Evolutionary conservation across 208 protist genomes (phyloP), one percentile per base, ranked within the genome.

Genomic region (Crithidia bombi): DNA sequence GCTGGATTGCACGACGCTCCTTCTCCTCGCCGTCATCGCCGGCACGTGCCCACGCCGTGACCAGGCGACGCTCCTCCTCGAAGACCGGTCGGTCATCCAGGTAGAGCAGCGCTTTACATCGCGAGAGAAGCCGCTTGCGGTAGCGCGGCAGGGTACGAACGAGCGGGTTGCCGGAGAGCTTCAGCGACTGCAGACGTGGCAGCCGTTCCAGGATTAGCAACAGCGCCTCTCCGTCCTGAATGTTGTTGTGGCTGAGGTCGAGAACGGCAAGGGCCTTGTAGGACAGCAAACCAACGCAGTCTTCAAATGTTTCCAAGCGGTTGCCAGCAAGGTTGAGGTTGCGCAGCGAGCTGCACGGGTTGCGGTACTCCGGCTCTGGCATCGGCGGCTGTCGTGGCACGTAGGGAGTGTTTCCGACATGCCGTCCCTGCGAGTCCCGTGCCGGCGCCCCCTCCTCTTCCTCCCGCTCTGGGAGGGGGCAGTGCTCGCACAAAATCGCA

Each of bases 41-140:
- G 47, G 91, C 92, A 0, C 44, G 55, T 0, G 80, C 79, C 93
- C 94, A 98, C 46, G 96, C 96, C 28, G 75, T 87, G 12, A 93
- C 83, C 19, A 94, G 73, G 0, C 89, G 86, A 2, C 95, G 89
- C 74, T 98, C 95, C 26, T 89, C 82, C 7, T 79, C 83, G 57
- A 95, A 96, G 1, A 98, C 93, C 6, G 93, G 94, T 0, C 90
- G 81, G 32, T 98, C 95, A 64, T 98, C 97, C 19, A 98, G 73
- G 70, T 98, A 93, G 32, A 92, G 74, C 3, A 98, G 83, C 7
- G 36, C 19, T 26, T 69, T 63, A 39, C 87, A 91, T 9, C 79
- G 75, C 23, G 83, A 65, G 7, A 98, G 85, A 0, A 97, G 69
- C 1, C 72, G 84, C 78, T 97, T 97, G 50, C 97, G 86, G 69